Evolutionary conservation across 208 protist genomes (phyloP).

Genomic region (Crithidia thermophila): DNA sequence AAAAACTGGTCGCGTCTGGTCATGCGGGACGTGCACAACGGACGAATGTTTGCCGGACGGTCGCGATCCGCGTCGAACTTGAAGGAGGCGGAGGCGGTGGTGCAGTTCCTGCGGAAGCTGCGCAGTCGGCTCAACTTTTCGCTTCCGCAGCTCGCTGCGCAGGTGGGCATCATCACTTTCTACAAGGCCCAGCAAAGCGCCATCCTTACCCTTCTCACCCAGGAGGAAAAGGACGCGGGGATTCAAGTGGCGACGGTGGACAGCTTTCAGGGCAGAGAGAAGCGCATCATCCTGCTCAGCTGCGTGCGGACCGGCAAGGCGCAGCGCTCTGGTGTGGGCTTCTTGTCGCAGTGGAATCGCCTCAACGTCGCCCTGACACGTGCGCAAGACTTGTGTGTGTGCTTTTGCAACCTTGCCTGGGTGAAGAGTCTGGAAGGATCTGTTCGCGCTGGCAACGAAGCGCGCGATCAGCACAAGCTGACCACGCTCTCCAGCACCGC

Average conservation of each 20-base stretch:
- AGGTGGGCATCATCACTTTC: slow-evolving; percentile 85
- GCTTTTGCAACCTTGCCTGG: slow-evolving; percentile 53
- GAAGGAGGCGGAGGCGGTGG: slow-evolving; percentile 63
- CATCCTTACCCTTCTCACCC: slow-evolving; percentile 45
- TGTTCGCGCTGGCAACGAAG: background rate
- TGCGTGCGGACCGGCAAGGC: slow-evolving; percentile 58
- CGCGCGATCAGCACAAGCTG: background rate
- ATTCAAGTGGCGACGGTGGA: slow-evolving; percentile 93
- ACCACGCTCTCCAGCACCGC: slow-evolving; percentile 21
- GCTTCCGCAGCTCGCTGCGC: slow-evolving; percentile 48
- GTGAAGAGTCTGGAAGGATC: slow-evolving; percentile 24
- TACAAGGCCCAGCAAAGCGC: slow-evolving; percentile 71
- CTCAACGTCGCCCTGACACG: slow-evolving; percentile 93
- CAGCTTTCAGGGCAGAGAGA: slow-evolving; percentile 95
- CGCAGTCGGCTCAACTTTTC: slow-evolving; percentile 49
- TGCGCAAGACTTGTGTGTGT: slow-evolving; percentile 64
- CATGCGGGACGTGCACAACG: slow-evolving; percentile 15
- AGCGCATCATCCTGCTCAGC: slow-evolving; percentile 93
- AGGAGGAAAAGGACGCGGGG: slow-evolving; percentile 53
- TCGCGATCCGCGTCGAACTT: slow-evolving; percentile 47
- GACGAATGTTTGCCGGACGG: slow-evolving; percentile 1
- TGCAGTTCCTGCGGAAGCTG: slow-evolving; percentile 73
- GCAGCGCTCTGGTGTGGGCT: slow-evolving; percentile 53
- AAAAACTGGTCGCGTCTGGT: background rate
- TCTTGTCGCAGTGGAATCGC: slow-evolving; percentile 81